Evolutionary conservation across 768 basidiomycete genomes (phyloP).

Genomic region (Panaeolus cyanescens): DNA sequence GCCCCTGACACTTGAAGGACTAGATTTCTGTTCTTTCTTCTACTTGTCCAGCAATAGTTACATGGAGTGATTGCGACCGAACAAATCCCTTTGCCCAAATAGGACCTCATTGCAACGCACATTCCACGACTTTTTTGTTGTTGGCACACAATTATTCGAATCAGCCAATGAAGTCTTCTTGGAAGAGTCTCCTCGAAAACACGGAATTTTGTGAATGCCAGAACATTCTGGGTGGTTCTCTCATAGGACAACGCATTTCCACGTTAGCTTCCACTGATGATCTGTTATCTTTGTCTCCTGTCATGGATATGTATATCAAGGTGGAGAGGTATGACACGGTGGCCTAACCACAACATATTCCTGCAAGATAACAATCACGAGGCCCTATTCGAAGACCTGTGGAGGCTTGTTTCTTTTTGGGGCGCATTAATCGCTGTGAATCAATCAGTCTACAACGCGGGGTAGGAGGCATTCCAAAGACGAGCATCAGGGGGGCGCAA

Average conservation of each 20-base stretch:
- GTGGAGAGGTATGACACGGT: not conserved
- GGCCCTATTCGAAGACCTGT: too few species aligned
- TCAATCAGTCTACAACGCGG: too few species aligned
- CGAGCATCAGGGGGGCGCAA: too few species aligned
- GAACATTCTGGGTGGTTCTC: not conserved
- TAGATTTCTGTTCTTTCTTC: not conserved
- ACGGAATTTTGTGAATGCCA: not conserved
- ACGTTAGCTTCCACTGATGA: not conserved
- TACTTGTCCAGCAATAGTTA: not conserved
- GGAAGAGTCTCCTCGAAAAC: constrained; percentile 1
- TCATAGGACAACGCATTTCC: not conserved
- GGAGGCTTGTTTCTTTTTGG: too few species aligned
- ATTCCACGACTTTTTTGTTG: not conserved
- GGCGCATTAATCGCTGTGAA: too few species aligned
- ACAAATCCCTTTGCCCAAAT: not conserved
- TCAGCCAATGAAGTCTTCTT: not conserved
- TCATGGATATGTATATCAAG: not conserved
- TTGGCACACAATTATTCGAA: not conserved
- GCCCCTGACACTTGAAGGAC: not conserved
- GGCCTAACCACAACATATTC: too few species aligned
- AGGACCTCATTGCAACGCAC: not conserved
- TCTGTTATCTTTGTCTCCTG: not conserved
- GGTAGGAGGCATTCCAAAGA: too few species aligned
- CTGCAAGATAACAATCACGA: too few species aligned
- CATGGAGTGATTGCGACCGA: not conserved